Evolutionary conservation across 768 basidiomycete genomes (phyloP).

Genomic region (Goffeauzyma gilvescens): DNA sequence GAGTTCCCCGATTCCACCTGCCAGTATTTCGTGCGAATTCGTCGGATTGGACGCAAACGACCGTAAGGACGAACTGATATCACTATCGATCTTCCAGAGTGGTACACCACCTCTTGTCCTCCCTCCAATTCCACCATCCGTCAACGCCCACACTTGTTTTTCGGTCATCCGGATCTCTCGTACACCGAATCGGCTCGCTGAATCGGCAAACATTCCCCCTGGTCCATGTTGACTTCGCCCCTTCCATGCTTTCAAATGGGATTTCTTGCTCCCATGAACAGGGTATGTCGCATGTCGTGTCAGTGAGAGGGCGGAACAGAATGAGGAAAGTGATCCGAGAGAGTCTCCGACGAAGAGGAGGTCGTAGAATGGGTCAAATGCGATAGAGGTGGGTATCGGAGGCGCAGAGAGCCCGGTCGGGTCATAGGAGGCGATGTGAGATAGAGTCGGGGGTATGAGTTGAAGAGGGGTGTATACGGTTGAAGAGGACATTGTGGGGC

Average conservation of each 20-base stretch:
- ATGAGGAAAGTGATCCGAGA: constrained; percentile 49
- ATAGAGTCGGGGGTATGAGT: constrained; percentile 21
- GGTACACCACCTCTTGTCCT: constrained; percentile 31
- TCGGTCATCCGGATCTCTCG: constrained; percentile 61
- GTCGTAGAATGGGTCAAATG: constrained; percentile 81
- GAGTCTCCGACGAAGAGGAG: constrained; percentile 68
- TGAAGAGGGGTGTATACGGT: constrained; percentile 30
- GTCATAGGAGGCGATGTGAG: no score
- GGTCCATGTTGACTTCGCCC: no score
- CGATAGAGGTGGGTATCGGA: constrained; percentile 40
- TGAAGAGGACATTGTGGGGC: not conserved
- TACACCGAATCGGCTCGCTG: constrained; percentile 33
- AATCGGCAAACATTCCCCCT: constrained; percentile 5
- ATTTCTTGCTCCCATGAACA: constrained; percentile 21
- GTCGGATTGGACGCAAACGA: constrained; percentile 25
- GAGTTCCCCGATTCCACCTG: constrained; percentile 31
- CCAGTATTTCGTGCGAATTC: constrained; percentile 30
- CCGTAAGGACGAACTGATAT: constrained; percentile 8
- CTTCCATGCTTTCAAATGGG: no score
- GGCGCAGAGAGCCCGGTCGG: no score
- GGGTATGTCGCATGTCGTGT: constrained; percentile 26
- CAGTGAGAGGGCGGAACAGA: constrained; percentile 37
- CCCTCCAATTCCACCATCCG: constrained; percentile 33
- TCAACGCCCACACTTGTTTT: constrained; percentile 43
- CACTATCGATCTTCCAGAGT: constrained; percentile 32